Conservation (phyloP, 2,329 filamentous ascomycete genomes). For the Myriosclerotinia scirpicola region DNA sequence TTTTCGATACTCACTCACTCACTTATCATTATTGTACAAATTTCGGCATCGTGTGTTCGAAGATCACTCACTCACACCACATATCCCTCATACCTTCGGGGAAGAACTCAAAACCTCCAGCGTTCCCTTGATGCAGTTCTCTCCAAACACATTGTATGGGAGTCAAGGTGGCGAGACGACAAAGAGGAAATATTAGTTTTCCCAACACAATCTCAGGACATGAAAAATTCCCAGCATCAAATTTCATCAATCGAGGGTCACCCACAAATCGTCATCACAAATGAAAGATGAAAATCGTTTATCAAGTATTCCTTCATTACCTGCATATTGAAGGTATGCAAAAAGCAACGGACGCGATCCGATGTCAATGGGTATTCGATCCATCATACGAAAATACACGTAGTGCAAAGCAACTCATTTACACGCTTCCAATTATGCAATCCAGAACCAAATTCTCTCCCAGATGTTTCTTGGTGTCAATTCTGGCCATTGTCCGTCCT, state of each 20-base stretch:
- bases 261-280: not conserved
- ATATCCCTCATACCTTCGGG: not conserved
- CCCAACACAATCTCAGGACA: not conserved
- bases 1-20: too few species aligned
- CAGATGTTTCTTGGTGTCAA: constrained; percentile 44
- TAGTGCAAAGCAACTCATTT: not conserved
- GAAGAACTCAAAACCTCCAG: not conserved
- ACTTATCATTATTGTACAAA: too few species aligned
- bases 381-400: constrained; percentile 15
- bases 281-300: not conserved
- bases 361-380: not conserved
- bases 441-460: constrained; percentile 49
- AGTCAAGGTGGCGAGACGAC: too few species aligned
- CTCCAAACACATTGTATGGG: not conserved
- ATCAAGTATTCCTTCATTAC: constrained; percentile 5
- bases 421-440: constrained; percentile 41
- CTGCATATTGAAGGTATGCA: constrained; percentile 8
- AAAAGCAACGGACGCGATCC: not conserved
- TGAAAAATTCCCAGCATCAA: not conserved
- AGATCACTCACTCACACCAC: not conserved
- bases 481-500: constrained; percentile 46
- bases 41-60: not conserved
- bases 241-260: not conserved
- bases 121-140: not conserved
- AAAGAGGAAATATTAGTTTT: not conserved